A percentile compares a stretch with the other conserved stretches of the same genome.
phyloP scores from a whole-genome alignment of 257 asterid genomes.

The Lycium ferocissimum region DNA sequence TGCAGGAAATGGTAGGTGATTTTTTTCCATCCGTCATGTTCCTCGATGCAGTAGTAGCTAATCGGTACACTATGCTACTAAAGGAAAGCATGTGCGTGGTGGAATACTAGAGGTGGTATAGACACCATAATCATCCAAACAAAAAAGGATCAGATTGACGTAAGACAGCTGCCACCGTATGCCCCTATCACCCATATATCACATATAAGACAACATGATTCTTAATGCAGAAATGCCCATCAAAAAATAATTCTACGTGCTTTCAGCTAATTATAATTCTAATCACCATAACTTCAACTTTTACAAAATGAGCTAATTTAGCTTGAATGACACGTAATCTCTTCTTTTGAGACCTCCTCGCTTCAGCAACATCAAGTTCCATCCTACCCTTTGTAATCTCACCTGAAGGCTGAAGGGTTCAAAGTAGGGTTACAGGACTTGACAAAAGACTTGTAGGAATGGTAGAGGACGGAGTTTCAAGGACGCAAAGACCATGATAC shows the following conservation, averaged over 20 bases:
- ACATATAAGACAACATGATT: conserved; percentile 15
- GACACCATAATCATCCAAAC: neutral
- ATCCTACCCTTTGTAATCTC: neutral
- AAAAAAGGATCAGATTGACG: neutral
- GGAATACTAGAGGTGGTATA: neutral
- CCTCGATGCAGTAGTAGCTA: too few relatives aligned
- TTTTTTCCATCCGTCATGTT: neutral
- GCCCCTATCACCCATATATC: neutral
- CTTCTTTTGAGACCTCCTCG: neutral
- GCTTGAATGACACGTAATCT: conserved; percentile 11
- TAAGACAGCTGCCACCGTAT: neutral
- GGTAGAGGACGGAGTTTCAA: neutral
- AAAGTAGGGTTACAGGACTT: neutral
- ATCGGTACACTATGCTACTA: neutral
- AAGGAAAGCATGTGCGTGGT: neutral
- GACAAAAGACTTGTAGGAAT: neutral
- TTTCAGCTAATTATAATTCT: neutral
- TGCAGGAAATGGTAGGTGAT: neutral
- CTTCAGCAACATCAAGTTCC: neutral
- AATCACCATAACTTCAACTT: neutral
- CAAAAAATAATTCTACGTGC: neutral
- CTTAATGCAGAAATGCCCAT: neutral
- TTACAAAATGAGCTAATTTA: neutral
- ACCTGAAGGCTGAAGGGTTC: neutral
- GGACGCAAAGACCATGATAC: neutral